Evolutionary conservation across 805 yeast genomes (phyloP).

Genomic region (Candida boleticola): DNA sequence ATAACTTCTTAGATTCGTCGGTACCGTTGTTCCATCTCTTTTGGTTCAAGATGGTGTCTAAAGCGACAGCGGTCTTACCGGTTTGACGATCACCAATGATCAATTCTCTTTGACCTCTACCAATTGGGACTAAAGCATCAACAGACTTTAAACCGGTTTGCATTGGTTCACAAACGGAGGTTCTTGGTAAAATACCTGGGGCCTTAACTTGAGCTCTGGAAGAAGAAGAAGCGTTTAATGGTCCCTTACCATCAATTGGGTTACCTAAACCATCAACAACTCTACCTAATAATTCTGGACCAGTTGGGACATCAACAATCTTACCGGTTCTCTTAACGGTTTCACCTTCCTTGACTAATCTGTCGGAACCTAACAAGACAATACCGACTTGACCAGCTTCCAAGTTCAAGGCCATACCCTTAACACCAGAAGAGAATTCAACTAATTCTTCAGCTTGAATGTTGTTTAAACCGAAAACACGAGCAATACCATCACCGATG

Average conservation of each 20-base stretch:
- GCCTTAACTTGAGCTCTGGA: conserved; percentile 99
- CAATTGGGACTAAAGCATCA: conserved; percentile 98
- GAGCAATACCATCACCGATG: conserved; percentile 99
- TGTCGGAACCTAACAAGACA: conserved; percentile 98
- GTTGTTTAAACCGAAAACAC: conserved; percentile 99
- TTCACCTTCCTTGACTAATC: conserved; percentile 98
- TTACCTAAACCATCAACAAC: conserved; percentile 99
- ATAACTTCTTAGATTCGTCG: conserved; percentile 96
- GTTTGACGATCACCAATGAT: conserved; percentile 99
- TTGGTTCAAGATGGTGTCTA: conserved; percentile 98
- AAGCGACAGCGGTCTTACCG: conserved; percentile 99
- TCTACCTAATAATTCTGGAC: conserved; percentile 97
- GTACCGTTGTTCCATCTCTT: conserved; percentile 96
- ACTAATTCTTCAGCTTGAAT: conserved; percentile 99
- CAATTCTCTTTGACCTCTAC: conserved; percentile 99
- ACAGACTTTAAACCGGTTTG: conserved; percentile 99
- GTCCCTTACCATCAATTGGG: conserved; percentile 99
- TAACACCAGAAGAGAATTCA: conserved; percentile 98
- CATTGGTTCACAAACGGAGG: conserved; percentile 98
- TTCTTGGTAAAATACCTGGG: conserved; percentile 99
- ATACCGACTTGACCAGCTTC: conserved; percentile 99
- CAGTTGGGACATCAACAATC: conserved; percentile 99
- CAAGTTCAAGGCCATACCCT: conserved; percentile 99
- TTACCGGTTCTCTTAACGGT: conserved; percentile 99
- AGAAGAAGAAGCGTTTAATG: conserved; percentile 78